Evolutionary conservation across 2,329 filamentous ascomycete genomes (phyloP), one percentile per base, ranked within the genome.

Genomic region (Sclerotinia borealis): DNA sequence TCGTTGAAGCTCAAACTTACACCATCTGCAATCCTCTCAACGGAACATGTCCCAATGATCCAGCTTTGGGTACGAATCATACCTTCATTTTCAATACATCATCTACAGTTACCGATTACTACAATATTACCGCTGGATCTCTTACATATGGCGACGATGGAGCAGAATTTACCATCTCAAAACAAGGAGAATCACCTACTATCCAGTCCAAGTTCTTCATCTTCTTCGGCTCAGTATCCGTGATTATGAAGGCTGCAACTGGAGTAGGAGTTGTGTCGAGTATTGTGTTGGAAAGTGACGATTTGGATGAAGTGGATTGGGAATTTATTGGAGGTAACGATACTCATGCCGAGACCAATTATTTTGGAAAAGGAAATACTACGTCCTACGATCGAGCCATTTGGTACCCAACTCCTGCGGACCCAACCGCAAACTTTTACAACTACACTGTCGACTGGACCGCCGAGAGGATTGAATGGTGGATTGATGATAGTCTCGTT

Each of bases 241-340:
- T 93, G 64, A 81, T 85, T 69, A 84, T 96, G 79, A 91, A 91
- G 78, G 89, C 90, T 4, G 87, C 92, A 0, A 78, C 80, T 1
- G 92, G 92, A 22, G 79, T 78, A 9, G 92, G 92, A 59, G 87
- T 96, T 67, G 85, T 96, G 70, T 92, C 87, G 72, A 86, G 90
- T 66, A 87, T 96, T 72, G 93, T 96, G 74, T 82, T 93, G 75
- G 82, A 95, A 68, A 93, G 89, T 58, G 89, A 95, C 69, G 88
- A 92, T 70, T 81, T 93, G 17, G 92, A 96, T 74, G 91, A 96
- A 77, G 87, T 96, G 47, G 92, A 96, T 73, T 93, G 91, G 85
- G 91, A 95, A 73, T 90, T 91, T 72, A 81, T 92, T 64, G 91
- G 91, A 51, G 82, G 82, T 63, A 87, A 91, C 72, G 76, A 78